Percentiles rank a stretch among this genome's conserved stretches.
These are phyloP conservation scores for Kluyveromyces sp. DNA, from an alignment of 1,139 yeast species.

Conservation along the genomic window DNA sequence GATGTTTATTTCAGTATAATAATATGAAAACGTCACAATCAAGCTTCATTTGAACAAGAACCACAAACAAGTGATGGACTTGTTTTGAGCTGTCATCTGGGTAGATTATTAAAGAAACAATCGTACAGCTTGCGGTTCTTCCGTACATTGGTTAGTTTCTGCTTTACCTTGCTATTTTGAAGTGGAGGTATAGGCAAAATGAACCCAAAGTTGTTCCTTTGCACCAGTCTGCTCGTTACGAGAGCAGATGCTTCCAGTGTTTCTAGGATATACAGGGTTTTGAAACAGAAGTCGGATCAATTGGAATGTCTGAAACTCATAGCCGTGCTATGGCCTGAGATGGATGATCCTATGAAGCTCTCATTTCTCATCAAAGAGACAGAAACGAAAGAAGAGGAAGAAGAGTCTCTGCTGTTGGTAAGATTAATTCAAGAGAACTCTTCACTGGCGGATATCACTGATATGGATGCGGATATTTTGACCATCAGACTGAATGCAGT, in stretches of 20 bases:
- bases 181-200: neutral
- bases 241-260: slow-evolving; percentile 17
- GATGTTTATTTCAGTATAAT: neutral
- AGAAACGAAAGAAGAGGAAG: neutral
- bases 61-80: neutral
- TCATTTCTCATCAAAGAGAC: slow-evolving; percentile 14
- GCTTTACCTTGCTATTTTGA: too few relatives aligned
- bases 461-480: slow-evolving; percentile 17
- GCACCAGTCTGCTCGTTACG: slow-evolving; percentile 22
- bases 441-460: slow-evolving; percentile 20
- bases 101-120: too few relatives aligned
- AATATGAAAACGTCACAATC: neutral
- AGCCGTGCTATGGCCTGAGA: slow-evolving; percentile 30
- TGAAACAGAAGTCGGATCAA: neutral
- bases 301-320: slow-evolving; percentile 18
- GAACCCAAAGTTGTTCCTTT: slow-evolving; percentile 18
- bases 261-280: neutral
- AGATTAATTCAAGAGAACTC: slow-evolving; percentile 17
- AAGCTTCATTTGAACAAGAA: neutral
- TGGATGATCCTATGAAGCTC: slow-evolving; percentile 22
- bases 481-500: slow-evolving; percentile 14
- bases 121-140: too few relatives aligned
- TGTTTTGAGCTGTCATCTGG: too few relatives aligned
- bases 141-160: too few relatives aligned
- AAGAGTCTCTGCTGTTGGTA: slow-evolving; percentile 15